These are phyloP conservation scores for Sutorius eximius DNA, from an alignment of 1,284 basidiomycete species.

Conservation along the genomic window DNA sequence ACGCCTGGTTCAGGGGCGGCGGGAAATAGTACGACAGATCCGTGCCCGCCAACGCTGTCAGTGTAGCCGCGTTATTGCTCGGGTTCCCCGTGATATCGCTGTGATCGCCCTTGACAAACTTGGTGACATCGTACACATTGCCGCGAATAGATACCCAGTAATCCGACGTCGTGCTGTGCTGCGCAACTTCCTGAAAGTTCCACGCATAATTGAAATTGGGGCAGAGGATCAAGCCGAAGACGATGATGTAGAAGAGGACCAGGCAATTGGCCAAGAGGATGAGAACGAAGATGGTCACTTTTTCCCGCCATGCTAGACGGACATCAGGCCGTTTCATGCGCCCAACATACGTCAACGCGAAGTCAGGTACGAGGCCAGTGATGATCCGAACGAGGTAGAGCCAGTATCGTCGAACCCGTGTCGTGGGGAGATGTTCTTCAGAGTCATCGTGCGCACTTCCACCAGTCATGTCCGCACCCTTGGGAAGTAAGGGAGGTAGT, in stretches of 20 bases:
- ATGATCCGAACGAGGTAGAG: slow-evolving; percentile 67
- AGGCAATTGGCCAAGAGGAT: slow-evolving; percentile 81
- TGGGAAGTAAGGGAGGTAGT: slow-evolving; percentile 36
- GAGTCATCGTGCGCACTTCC: slow-evolving; percentile 67
- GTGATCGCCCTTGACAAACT: slow-evolving; percentile 87
- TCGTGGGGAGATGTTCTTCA: slow-evolving; percentile 80
- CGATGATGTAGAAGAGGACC: slow-evolving; percentile 91
- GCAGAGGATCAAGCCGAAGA: slow-evolving; percentile 88
- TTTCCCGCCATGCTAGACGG: slow-evolving; percentile 95
- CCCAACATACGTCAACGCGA: slow-evolving; percentile 68
- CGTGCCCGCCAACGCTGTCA: slow-evolving; percentile 78
- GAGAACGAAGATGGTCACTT: slow-evolving; percentile 88
- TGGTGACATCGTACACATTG: slow-evolving; percentile 90
- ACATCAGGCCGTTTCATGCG: slow-evolving; percentile 97
- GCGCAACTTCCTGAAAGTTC: slow-evolving; percentile 70
- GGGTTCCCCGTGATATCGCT: slow-evolving; percentile 69
- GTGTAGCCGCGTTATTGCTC: slow-evolving; percentile 67
- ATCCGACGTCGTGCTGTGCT: slow-evolving; percentile 71
- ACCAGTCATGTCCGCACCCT: slow-evolving; percentile 51
- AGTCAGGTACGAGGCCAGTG: slow-evolving; percentile 85
- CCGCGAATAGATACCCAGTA: slow-evolving; percentile 90
- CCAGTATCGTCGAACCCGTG: slow-evolving; percentile 70
- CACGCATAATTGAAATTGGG: slow-evolving; percentile 92
- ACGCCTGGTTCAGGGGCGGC: slow-evolving; percentile 77
- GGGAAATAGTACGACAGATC: slow-evolving; percentile 93